Base-by-base conservation (phyloP, 176 grass and related monocot genomes). In the Carex littledalei region DNA sequence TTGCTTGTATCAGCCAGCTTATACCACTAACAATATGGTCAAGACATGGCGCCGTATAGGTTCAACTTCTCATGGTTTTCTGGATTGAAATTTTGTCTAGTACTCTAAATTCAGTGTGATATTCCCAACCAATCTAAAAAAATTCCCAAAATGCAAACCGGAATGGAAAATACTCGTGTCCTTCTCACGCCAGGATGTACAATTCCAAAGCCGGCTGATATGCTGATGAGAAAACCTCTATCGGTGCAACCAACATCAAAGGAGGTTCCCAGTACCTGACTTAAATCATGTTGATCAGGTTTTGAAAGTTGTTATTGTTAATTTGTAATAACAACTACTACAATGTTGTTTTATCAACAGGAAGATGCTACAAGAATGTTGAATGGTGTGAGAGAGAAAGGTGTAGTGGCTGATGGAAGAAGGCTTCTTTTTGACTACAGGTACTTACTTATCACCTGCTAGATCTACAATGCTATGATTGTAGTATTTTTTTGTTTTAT, bases 361-460 rank as follows among this genome's bases (percentile, higher is more conserved):
- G 93, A 96, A 87, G 93, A 93, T 96, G 93, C 97, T 70, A 69
- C 84, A 43, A 95, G 52, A 86, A 95, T 99, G 93, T 94, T 94
- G 88, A 91, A 92, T 86, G 72, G 85, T 63, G 90, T 83, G 56
- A 85, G 90, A 84, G 88, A 99, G 58, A 94, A 87, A 84, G 91
- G 91, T 35, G 88, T 92, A 35, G 22, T 87, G 57, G 87, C 95
- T 88, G 97, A 96, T 89, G 97, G 93, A 87, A 92, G 91, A 71
- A 90, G 93, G 78, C 82, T 96, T 70, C 94, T 94, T 83, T 96
- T 91, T 56, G 87, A 96, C 70, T 99, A 95, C 63, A 99, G 97
- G 97, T 94, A 88, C 77, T 58, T 55, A 6, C 73, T 32, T 63
- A 82, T 85, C 54, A 79, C 62, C 45, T 80, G 68, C 26, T 49